Evolutionary conservation across 1,284 basidiomycete species (phyloP).

Genomic region (Apiotrichum brassicae): DNA sequence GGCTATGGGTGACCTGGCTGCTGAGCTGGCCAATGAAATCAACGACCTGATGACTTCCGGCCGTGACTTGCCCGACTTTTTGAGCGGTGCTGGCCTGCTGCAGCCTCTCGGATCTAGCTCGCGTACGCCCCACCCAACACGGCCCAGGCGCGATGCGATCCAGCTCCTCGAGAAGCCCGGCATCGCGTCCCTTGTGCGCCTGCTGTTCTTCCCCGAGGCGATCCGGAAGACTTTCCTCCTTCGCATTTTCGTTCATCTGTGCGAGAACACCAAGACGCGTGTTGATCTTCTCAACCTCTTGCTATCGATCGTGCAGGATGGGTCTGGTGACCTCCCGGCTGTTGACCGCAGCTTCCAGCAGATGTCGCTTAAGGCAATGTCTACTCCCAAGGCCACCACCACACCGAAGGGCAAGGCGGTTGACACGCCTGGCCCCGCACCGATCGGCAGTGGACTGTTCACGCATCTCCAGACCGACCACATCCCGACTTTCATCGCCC

Average conservation of each 20-base stretch:
- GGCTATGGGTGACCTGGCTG: conserved; percentile 2
- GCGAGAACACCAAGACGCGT: conserved; percentile 88
- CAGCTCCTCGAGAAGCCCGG: conserved; percentile 88
- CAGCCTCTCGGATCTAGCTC: neutral
- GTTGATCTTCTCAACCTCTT: conserved; percentile 89
- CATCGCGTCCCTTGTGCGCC: conserved; percentile 80
- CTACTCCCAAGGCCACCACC: conserved; percentile 64
- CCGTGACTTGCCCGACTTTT: no score
- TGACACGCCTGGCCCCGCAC: conserved; percentile 40
- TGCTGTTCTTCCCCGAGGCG: conserved; percentile 94
- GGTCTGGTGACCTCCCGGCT: conserved; percentile 80
- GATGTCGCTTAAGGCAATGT: conserved; percentile 65
- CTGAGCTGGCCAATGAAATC: conserved; percentile 1
- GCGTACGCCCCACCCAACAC: neutral
- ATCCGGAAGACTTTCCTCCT: conserved; percentile 77
- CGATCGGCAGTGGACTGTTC: conserved; percentile 52
- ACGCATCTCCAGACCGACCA: conserved; percentile 68
- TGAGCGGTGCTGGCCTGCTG: no score
- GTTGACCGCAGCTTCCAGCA: conserved; percentile 93
- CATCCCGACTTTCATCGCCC: conserved; percentile 83
- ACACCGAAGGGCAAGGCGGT: conserved; percentile 52
- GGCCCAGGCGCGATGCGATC: conserved; percentile 68
- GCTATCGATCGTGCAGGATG: conserved; percentile 87
- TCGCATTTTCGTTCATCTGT: conserved; percentile 88
- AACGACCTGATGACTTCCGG: neutral